Evolutionary conservation across 2,329 filamentous ascomycete genomes (phyloP).

Genomic region (Fusarium oxysporum): DNA sequence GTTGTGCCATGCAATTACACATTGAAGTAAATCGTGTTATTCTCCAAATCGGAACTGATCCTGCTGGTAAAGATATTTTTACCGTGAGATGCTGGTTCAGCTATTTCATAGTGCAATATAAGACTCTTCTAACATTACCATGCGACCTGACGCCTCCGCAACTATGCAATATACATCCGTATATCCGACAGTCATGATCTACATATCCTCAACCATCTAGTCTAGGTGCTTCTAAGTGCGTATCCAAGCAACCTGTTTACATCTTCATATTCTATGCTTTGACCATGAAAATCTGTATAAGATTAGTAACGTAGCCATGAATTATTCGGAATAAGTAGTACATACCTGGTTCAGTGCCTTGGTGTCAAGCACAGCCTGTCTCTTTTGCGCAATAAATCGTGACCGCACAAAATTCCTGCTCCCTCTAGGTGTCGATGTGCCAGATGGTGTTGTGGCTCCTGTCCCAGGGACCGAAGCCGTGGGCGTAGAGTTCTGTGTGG

Average conservation of each 20-base stretch:
- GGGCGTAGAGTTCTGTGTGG: conserved; percentile 35
- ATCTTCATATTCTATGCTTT: conserved; percentile 54
- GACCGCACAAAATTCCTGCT: conserved; percentile 80
- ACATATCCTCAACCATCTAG: conserved; percentile 1
- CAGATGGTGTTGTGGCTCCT: conserved; percentile 55
- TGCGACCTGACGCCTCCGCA: conserved; percentile 12
- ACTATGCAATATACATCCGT: not conserved
- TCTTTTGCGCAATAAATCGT: conserved; percentile 89
- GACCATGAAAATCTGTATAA: conserved; percentile 74
- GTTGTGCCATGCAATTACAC: not conserved
- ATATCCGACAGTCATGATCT: conserved; percentile 2
- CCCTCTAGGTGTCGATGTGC: conserved; percentile 59
- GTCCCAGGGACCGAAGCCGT: conserved; percentile 50
- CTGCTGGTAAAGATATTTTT: not conserved
- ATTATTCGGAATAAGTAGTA: conserved; percentile 54
- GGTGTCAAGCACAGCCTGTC: conserved; percentile 82
- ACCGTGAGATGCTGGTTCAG: not conserved
- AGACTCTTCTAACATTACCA: conserved; percentile 2
- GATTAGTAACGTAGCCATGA: conserved; percentile 11
- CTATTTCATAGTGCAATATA: conserved; percentile 5
- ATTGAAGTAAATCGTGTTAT: not conserved
- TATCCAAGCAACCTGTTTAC: not conserved
- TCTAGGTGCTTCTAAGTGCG: conserved; percentile 12
- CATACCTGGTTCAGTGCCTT: conserved; percentile 87
- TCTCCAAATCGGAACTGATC: no score